A percentile compares a stretch with the other conserved stretches of the same genome.
Evolutionary conservation across 108 stramenopile species (phyloP).

Genomic region (Fragilaria radians): DNA sequence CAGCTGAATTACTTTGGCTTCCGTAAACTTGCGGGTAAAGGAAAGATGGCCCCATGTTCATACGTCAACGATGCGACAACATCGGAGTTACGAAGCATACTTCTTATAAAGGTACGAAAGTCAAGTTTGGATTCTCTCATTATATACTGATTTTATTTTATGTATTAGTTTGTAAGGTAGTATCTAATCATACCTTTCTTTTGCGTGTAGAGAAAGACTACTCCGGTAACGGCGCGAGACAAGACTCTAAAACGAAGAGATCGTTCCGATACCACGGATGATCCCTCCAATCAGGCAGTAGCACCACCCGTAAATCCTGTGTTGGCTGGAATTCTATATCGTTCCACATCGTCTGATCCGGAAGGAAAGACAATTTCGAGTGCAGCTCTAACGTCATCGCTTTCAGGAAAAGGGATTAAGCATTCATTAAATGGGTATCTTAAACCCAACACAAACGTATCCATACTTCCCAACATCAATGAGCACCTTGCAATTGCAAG

Average conservation of each 20-base stretch:
- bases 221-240: slow-evolving; percentile 3
- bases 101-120: slow-evolving; percentile 76
- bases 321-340: slow-evolving; percentile 26
- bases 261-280: not conserved
- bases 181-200: not conserved
- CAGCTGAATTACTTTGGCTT: slow-evolving; percentile 91
- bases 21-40: slow-evolving; percentile 86
- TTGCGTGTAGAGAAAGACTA: slow-evolving; percentile 26
- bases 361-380: not conserved
- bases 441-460: not conserved
- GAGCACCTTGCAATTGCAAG: slow-evolving; percentile 25
- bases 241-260: slow-evolving; percentile 1
- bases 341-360: slow-evolving; percentile 2
- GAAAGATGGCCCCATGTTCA: slow-evolving; percentile 88
- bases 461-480: not conserved
- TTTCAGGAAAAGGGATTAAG: slow-evolving; percentile 23
- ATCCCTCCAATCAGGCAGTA: not conserved
- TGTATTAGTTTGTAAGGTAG: not conserved
- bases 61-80: slow-evolving; percentile 81
- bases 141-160: not conserved
- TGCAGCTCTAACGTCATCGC: slow-evolving; percentile 2
- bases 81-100: slow-evolving; percentile 59
- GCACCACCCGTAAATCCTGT: slow-evolving; percentile 25
- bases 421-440: slow-evolving; percentile 34
- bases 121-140: not conserved